Percentiles rank a stretch among this genome's conserved stretches.
Conservation (phyloP, 768 basidiomycete species). For the Boletus eberwhitei region DNA sequence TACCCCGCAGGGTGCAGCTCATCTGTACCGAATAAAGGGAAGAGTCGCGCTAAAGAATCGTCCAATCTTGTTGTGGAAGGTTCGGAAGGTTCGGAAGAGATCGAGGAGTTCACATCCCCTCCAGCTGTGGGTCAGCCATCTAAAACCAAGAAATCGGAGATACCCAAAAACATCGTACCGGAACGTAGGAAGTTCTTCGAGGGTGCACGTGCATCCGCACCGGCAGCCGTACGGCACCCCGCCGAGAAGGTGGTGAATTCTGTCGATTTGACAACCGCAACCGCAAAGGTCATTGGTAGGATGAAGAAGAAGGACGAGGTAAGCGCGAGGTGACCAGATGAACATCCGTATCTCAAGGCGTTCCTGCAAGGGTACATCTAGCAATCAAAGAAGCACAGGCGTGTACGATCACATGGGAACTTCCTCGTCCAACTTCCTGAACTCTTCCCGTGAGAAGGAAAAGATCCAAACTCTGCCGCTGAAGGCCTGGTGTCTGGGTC, state of each 20-base stretch:
- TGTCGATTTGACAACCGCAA: conserved; percentile 3
- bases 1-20: conserved; percentile 9
- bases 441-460: conserved; percentile 15
- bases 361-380: conserved; percentile 4
- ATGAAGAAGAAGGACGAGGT: conserved; percentile 30
- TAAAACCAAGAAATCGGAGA: conserved; percentile 1
- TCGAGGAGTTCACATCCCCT: conserved; percentile 16
- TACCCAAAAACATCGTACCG: conserved; percentile 20
- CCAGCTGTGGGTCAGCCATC: background rate
- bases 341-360: conserved; percentile 1
- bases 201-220: background rate
- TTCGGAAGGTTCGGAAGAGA: conserved; percentile 23
- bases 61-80: conserved; percentile 13
- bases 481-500: conserved; percentile 29
- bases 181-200: conserved; percentile 13
- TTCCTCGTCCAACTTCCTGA: conserved; percentile 26
- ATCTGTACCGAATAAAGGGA: conserved; percentile 19
- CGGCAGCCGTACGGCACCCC: conserved; percentile 5
- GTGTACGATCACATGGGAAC: conserved; percentile 23
- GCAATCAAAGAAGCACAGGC: background rate
- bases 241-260: background rate
- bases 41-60: conserved; percentile 16
- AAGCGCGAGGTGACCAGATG: conserved; percentile 2
- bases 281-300: background rate
- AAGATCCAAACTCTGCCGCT: conserved; percentile 15